These are phyloP conservation scores for Silene noctiflora DNA, from an alignment of 179 eudicot genomes.

Conservation along the genomic window DNA sequence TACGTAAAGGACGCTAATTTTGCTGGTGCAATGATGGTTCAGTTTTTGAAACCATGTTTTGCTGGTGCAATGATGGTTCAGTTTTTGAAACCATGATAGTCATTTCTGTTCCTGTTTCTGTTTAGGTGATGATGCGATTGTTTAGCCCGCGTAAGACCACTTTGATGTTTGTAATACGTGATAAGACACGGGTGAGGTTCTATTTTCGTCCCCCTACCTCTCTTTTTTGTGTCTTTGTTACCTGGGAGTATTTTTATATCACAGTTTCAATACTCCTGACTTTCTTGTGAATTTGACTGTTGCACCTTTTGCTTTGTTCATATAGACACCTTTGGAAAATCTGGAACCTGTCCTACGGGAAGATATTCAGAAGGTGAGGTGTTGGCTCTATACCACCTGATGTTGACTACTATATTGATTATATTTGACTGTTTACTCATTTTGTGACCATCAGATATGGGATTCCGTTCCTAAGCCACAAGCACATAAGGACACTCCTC, in stretches of 20 bases:
- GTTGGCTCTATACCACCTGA: background rate
- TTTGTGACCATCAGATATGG: constrained; percentile 63
- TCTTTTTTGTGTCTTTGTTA: background rate
- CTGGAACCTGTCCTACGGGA: constrained; percentile 93
- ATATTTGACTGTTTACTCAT: constrained; percentile 3
- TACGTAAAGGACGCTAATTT: background rate
- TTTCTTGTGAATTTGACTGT: constrained; percentile 6
- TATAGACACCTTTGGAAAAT: constrained; percentile 90
- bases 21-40: background rate
- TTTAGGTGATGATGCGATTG: constrained; percentile 97
- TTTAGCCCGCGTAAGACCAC: constrained; percentile 99
- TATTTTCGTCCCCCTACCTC: background rate
- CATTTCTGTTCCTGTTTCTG: background rate
- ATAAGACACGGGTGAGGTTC: constrained; percentile 78
- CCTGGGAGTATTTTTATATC: constrained; percentile 1
- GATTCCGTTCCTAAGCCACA: constrained; percentile 96
- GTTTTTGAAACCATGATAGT: background rate
- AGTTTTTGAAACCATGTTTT: background rate
- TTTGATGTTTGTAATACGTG: constrained; percentile 96
- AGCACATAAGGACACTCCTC: constrained; percentile 82
- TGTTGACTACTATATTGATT: background rate
- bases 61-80: background rate
- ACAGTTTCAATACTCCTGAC: background rate
- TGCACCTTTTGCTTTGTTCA: constrained; percentile 14
- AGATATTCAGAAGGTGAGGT: constrained; percentile 86